phyloP scores from a whole-genome alignment of 139 green algal species.

The Astrephomene gubernaculifera region DNA sequence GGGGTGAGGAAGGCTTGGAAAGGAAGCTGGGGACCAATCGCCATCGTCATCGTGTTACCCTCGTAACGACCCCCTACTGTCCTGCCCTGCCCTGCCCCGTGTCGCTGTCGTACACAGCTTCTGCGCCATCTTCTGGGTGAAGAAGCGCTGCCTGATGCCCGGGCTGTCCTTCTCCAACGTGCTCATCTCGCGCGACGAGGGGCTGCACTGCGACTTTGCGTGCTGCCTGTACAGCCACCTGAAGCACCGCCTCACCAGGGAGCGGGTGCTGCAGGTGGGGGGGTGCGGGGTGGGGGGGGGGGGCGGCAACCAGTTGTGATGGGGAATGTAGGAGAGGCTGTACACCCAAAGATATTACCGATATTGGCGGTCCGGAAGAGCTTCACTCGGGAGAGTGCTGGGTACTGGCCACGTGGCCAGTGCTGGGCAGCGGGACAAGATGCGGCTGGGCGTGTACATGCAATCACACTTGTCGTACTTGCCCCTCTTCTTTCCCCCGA shows the following conservation, averaged over 20 bases:
- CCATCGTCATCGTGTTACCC: too few species aligned
- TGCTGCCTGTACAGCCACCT: slow-evolving; percentile 93
- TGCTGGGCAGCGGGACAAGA: too few species aligned
- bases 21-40: background rate
- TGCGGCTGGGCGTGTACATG: too few species aligned
- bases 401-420: too few species aligned
- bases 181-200: slow-evolving; percentile 98
- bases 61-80: too few species aligned
- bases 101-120: slow-evolving; percentile 66
- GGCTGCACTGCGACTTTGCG: slow-evolving; percentile 98
- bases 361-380: too few species aligned
- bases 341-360: too few species aligned
- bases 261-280: slow-evolving; percentile 20
- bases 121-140: slow-evolving; percentile 98
- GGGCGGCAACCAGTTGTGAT: too few species aligned
- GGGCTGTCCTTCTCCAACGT: slow-evolving; percentile 99
- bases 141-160: slow-evolving; percentile 98
- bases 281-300: background rate
- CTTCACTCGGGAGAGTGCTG: too few species aligned
- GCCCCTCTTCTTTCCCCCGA: background rate
- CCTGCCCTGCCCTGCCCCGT: too few species aligned
- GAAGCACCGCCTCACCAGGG: background rate
- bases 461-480: too few species aligned
- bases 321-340: too few species aligned
- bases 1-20: background rate